Evolutionary conservation across 176 grass and related monocot species (phyloP), one percentile per base, ranked within the genome.

Genomic region (Tillandsia leiboldiana): DNA sequence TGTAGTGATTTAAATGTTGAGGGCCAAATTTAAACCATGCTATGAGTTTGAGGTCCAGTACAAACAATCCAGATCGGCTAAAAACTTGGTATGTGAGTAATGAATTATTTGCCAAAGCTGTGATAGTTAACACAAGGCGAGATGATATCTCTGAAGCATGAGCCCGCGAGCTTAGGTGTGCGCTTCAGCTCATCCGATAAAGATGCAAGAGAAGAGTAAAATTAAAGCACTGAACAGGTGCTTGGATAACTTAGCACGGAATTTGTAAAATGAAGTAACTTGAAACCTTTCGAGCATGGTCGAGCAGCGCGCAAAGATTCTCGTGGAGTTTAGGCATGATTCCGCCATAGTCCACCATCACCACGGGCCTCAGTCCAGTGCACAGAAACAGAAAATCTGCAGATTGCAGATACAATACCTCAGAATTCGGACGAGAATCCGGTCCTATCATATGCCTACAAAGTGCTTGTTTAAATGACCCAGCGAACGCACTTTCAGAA

Each of bases 291-390:
- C 18, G 78, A 64, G 81, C 78, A 15, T 77, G 75, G 64, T 51
- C 53, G 66, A 87, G 79, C 51, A 87, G 66, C 24, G 52, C 61
- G 47, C 78, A 84, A 23, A 91, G 81, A 68, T 82, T 79, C 26
- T 84, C 84, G 70, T 84, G 81, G 23, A 91, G 81, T 14, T 80
- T 70, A 59, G 81, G 88, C 88, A 91, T 87, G 22, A 68, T 82
- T 58, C 88, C 88, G 12, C 78, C 84, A 67, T 91, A 87, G 53
- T 91, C 88, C 70, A 91, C 64, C 61, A 91, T 69, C 11, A 91
- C 64, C 2, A 82, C 81, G 54, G 84, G 65, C 51, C 84, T 76
- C 81, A 87, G 50, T 33, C 78, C 70, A 1, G 84, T 84, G 72
- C 88, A 91, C 57, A 91, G 79, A 57, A 81, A 81, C 9, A 74